Evolutionary conservation across 441 rosid genomes (phyloP).

Genomic region (Euphorbia celastroides): DNA sequence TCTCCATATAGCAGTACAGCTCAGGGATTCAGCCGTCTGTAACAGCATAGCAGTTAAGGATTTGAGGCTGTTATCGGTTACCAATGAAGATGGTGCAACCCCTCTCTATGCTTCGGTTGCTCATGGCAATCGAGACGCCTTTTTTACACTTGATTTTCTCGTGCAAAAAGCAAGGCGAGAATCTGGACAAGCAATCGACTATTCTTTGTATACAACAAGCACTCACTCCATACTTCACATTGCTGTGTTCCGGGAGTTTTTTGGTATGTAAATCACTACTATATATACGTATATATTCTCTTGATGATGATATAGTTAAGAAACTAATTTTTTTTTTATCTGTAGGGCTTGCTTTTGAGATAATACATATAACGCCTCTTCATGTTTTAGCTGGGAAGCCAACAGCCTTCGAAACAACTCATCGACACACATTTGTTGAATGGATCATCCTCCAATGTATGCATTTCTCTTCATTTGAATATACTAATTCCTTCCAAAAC

Average conservation of each 20-base stretch:
- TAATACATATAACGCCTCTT: background rate
- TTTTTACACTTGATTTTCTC: background rate
- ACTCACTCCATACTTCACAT: background rate
- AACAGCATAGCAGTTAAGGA: background rate
- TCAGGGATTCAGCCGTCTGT: constrained; percentile 11
- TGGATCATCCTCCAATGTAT: background rate
- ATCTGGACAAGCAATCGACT: background rate
- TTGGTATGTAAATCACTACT: background rate
- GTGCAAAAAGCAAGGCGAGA: background rate
- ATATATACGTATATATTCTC: no score
- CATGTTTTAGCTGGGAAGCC: background rate
- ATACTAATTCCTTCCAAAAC: no score
- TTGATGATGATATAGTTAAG: background rate
- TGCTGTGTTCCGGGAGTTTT: background rate
- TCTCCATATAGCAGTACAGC: constrained; percentile 35
- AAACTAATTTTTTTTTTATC: background rate
- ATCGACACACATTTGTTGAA: background rate
- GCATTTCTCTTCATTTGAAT: background rate
- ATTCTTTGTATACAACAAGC: background rate
- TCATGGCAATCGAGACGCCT: background rate
- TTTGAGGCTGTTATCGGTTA: background rate
- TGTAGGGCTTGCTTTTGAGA: background rate
- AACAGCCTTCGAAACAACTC: background rate
- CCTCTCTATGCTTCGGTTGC: background rate
- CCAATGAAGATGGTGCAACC: background rate